Percentiles rank a stretch among this genome's conserved stretches.
Conservation (phyloP, 768 basidiomycete species). For the Naganishia vaughanmartiniae region DNA sequence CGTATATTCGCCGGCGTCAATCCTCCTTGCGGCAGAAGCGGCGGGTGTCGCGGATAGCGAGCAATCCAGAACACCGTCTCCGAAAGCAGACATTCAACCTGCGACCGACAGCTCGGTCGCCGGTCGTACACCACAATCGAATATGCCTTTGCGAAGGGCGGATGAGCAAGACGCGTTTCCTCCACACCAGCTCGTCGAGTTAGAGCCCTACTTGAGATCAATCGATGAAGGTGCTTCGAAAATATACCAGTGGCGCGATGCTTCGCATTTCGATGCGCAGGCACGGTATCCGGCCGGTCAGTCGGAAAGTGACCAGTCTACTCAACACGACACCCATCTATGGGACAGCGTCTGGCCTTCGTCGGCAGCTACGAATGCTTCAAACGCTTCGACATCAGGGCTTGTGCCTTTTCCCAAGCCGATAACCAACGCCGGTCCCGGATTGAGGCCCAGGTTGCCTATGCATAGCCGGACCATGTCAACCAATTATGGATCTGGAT, state of each 20-base stretch:
- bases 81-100: background rate
- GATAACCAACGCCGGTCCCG: background rate
- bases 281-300: background rate
- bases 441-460: constrained; percentile 5
- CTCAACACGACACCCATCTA: background rate
- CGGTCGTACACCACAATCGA: too few relatives aligned
- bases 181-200: background rate
- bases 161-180: background rate
- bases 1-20: constrained; percentile 9
- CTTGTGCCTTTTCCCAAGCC: constrained; percentile 12
- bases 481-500: background rate
- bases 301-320: background rate
- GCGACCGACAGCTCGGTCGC: background rate
- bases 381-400: background rate
- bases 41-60: background rate
- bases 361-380: background rate
- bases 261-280: background rate
- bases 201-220: background rate
- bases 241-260: background rate
- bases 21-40: background rate
- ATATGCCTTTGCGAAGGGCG: too few relatives aligned
- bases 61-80: too few relatives aligned
- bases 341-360: constrained; percentile 23
- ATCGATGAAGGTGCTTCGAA: background rate
- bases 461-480: constrained; percentile 22